Evolutionary conservation across 306 rosid species (phyloP), one percentile per base, ranked within the genome.

Genomic region (Prunus mira): DNA sequence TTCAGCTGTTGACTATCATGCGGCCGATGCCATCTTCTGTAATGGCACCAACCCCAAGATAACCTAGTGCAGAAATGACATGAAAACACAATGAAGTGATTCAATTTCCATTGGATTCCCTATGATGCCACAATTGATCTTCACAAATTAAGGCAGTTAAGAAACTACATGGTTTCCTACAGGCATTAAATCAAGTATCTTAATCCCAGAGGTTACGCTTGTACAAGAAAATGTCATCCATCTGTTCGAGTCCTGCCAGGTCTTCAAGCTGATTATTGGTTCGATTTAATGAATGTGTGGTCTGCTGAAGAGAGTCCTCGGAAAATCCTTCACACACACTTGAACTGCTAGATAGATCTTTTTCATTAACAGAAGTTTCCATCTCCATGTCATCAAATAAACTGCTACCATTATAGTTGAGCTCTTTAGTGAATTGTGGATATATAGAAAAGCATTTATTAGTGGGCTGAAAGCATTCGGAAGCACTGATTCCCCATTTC

Each of bases 191-290:
- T 83, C 86, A 86, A 86, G 88, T 67, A 85, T 88, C 77, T 76
- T 76, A 89, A 82, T 87, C 85, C 87, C 92, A 91, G 89, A 86
- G 76, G 91, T 89, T 84, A 88, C 68, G 87, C 80, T 68, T 79
- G 86, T 92, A 92, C 97, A 92, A 78, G 96, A 86, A 90, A 74
- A 86, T 88, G 91, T 90, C 93, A 76, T 87, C 90, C 77, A 73
- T 86, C 34, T 72, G 85, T 28, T 86, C 87, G 49, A 89, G 88
- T 76, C 87, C 85, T 3, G 82, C 86, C 6, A 86, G 76, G 56
- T 84, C 91, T 47, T 91, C 88, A 77, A 83, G 90, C 66, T 84
- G 88, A 73, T 74, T 74, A 52, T 77, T 67, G 19, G 80, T 66
- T 57, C 74, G 84, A 72, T 78, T 83, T 55, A 72, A 18, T 1